A percentile compares a stretch with the other conserved stretches of the same genome.
These are phyloP conservation scores for Anisogramma anomala DNA, from an alignment of 2,329 filamentous ascomycete species.

Conservation along the genomic window DNA sequence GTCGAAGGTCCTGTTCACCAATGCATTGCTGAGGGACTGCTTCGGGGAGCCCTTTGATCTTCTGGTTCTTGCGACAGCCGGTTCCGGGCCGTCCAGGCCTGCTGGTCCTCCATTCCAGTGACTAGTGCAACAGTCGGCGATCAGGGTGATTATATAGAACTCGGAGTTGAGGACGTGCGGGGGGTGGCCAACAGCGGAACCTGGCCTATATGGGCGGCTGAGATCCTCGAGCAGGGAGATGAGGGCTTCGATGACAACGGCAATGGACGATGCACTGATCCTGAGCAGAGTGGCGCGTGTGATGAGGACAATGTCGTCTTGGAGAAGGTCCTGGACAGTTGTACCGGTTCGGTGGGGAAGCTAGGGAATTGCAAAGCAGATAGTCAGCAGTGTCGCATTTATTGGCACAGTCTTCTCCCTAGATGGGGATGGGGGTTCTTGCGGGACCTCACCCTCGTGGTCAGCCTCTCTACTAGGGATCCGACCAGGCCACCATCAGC, in stretches of 20 bases:
- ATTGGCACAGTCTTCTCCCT: background rate
- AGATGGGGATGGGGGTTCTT: background rate
- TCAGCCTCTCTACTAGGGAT: slow-evolving; percentile 51
- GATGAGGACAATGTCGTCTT: slow-evolving; percentile 50
- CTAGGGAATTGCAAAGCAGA: slow-evolving; percentile 26
- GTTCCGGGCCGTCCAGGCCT: slow-evolving; percentile 4
- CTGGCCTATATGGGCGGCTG: slow-evolving; percentile 37
- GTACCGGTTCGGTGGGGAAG: slow-evolving; percentile 53
- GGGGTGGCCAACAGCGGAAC: slow-evolving; percentile 38
- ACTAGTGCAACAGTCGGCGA: slow-evolving; percentile 53
- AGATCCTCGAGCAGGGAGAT: slow-evolving; percentile 48
- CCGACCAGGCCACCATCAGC: slow-evolving; percentile 48
- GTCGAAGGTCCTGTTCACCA: slow-evolving; percentile 46
- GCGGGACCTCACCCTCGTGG: slow-evolving; percentile 41
- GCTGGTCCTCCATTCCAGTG: slow-evolving; percentile 38
- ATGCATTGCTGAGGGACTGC: slow-evolving; percentile 34
- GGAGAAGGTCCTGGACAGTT: slow-evolving; percentile 41
- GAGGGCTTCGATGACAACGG: slow-evolving; percentile 44
- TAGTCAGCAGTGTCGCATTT: slow-evolving; percentile 7
- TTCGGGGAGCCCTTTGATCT: slow-evolving; percentile 22
- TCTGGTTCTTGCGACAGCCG: slow-evolving; percentile 7
- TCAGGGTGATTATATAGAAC: slow-evolving; percentile 49
- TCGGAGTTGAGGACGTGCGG: slow-evolving; percentile 52
- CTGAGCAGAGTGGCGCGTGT: slow-evolving; percentile 51
- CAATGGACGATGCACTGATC: slow-evolving; percentile 43